Percentiles rank a stretch among this genome's conserved stretches.
These are phyloP conservation scores for Metschnikowia lachancei DNA, from an alignment of 805 yeast species.

Conservation along the genomic window DNA sequence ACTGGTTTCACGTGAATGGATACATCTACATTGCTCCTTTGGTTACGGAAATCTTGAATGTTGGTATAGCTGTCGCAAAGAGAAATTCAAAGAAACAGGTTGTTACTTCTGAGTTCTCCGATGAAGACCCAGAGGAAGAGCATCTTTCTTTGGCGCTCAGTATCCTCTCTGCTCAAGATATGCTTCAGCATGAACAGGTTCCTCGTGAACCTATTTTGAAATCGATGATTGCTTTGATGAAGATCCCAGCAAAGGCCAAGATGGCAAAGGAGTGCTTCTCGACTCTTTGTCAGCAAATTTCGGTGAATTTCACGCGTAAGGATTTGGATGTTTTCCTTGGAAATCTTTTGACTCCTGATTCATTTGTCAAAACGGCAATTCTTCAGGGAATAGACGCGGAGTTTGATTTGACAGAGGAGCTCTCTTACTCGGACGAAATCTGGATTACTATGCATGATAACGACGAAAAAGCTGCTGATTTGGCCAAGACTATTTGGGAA, in stretches of 20 bases:
- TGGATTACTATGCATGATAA: conserved; percentile 79
- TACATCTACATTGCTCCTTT: conserved; percentile 76
- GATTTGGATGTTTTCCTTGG: conserved; percentile 62
- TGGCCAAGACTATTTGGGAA: conserved; percentile 82
- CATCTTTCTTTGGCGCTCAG: conserved; percentile 75
- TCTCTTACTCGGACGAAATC: conserved; percentile 59
- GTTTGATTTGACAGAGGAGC: conserved; percentile 53
- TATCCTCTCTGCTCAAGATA: conserved; percentile 63
- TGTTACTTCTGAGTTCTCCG: conserved; percentile 65
- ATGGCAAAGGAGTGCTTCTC: conserved; percentile 79
- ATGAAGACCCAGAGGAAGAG: conserved; percentile 87
- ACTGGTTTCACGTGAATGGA: conserved; percentile 63
- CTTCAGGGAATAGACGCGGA: conserved; percentile 86
- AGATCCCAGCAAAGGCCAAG: conserved; percentile 74
- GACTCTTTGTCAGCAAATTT: conserved; percentile 71
- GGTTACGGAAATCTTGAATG: conserved; percentile 61
- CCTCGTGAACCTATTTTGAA: conserved; percentile 67
- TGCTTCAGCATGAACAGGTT: conserved; percentile 60
- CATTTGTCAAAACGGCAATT: conserved; percentile 73
- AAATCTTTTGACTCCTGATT: conserved; percentile 56
- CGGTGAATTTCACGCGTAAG: conserved; percentile 52
- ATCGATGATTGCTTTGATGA: conserved; percentile 63
- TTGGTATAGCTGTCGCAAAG: conserved; percentile 57
- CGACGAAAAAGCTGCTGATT: conserved; percentile 55
- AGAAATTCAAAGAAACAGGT: conserved; percentile 50